Conservation (phyloP, 331 rosid species). For the Acacia concinna region DNA sequence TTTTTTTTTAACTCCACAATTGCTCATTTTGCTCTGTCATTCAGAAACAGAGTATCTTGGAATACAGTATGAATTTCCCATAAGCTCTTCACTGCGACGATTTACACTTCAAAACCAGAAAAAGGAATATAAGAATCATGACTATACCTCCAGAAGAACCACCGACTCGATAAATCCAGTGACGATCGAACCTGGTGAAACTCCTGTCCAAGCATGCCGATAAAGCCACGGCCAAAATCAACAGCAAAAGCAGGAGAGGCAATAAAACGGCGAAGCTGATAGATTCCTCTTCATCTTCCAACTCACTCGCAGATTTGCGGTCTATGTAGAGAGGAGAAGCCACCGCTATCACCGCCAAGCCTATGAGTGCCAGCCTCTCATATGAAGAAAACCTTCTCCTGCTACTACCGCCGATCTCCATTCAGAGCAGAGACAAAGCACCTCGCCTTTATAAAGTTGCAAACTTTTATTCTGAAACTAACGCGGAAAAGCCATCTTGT, state of each 20-base stretch:
- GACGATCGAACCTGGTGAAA: slow-evolving; percentile 62
- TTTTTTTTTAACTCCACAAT: background rate
- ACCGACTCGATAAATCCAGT: slow-evolving; percentile 85
- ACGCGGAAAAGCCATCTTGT: slow-evolving; percentile 1
- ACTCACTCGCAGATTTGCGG: slow-evolving; percentile 44
- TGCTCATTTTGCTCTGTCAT: slow-evolving; percentile 6
- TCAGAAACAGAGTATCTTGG: slow-evolving; percentile 13
- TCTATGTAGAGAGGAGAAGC: slow-evolving; percentile 82
- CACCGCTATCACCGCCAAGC: slow-evolving; percentile 67
- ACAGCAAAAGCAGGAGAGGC: slow-evolving; percentile 62
- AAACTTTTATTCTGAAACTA: background rate
- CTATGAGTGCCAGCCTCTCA: slow-evolving; percentile 57
- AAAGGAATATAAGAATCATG: slow-evolving; percentile 62
- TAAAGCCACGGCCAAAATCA: slow-evolving; percentile 53
- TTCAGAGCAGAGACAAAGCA: slow-evolving; percentile 18
- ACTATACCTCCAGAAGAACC: slow-evolving; percentile 85
- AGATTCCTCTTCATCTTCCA: slow-evolving; percentile 54
- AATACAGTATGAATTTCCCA: slow-evolving; percentile 34
- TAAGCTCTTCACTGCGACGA: slow-evolving; percentile 49
- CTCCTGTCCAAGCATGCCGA: slow-evolving; percentile 56
- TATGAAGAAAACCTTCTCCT: slow-evolving; percentile 58
- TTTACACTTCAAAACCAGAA: slow-evolving; percentile 70
- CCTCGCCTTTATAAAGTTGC: background rate
- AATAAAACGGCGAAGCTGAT: slow-evolving; percentile 43
- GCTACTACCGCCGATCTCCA: slow-evolving; percentile 52